Conservation (phyloP, 768 basidiomycete species). For the Strobilomyces dryophilus region DNA sequence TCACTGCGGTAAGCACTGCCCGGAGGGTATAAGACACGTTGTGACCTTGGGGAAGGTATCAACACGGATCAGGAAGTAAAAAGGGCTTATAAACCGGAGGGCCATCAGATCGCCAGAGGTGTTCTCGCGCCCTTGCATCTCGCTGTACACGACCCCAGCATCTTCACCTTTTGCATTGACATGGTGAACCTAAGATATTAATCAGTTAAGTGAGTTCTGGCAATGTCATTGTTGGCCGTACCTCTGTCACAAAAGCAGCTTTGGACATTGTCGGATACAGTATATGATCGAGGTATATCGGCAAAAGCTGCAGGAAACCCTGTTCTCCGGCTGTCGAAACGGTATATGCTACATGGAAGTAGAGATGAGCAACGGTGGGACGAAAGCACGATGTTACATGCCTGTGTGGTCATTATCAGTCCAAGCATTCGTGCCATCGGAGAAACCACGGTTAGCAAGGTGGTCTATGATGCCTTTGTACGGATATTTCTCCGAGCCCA, state of each 20-base stretch:
- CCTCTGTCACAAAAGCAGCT: conserved; percentile 72
- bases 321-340: conserved; percentile 93
- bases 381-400: not conserved
- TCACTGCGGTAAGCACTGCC: conserved; percentile 92
- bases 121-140: conserved; percentile 97
- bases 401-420: conserved; percentile 89
- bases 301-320: conserved; percentile 80
- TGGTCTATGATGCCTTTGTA: conserved; percentile 96
- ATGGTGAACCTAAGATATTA: conserved; percentile 80
- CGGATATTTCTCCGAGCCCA: conserved; percentile 94
- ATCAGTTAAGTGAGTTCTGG: conserved; percentile 3
- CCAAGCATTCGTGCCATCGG: conserved; percentile 94
- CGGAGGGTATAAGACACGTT: conserved; percentile 74
- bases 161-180: conserved; percentile 87
- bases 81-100: conserved; percentile 51
- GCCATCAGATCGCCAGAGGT: conserved; percentile 89
- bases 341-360: conserved; percentile 62
- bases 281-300: conserved; percentile 94
- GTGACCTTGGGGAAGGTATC: conserved; percentile 45
- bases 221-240: conserved; percentile 16
- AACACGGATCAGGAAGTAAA: conserved; percentile 1
- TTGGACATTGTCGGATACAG: conserved; percentile 93
- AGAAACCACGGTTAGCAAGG: conserved; percentile 91
- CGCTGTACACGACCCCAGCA: conserved; percentile 94
- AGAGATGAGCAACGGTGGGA: not conserved